phyloP scores from a whole-genome alignment of 306 rosid genomes.

The Senna tora region DNA sequence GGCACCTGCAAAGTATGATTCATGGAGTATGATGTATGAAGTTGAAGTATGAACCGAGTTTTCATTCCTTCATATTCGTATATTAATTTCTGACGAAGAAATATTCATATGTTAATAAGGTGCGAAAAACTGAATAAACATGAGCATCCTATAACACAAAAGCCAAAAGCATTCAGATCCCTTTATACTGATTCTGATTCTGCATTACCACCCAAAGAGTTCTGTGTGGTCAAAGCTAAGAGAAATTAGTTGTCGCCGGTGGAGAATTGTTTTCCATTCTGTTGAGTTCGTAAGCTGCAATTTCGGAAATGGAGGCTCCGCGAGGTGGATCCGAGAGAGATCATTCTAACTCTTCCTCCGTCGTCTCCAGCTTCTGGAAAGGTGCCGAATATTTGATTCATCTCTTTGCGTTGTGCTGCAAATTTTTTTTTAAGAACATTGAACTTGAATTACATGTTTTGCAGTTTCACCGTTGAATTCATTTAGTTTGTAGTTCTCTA shows the following conservation, averaged over 20 bases:
- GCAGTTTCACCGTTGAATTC: not conserved
- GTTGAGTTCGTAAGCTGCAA: not conserved
- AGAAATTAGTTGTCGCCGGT: not conserved
- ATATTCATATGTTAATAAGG: not conserved
- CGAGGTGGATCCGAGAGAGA: conserved; percentile 59
- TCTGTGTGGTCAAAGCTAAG: not conserved
- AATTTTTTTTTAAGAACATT: not conserved
- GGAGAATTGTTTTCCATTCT: not conserved
- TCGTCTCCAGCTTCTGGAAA: conserved; percentile 65
- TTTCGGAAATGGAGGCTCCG: conserved; percentile 48
- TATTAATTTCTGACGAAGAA: not conserved
- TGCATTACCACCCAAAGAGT: not conserved
- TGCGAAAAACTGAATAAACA: not conserved
- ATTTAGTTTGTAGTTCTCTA: not conserved
- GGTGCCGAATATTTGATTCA: conserved; percentile 37
- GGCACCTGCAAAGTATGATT: not conserved
- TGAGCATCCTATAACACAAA: not conserved
- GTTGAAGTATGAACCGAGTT: not conserved
- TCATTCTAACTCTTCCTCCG: conserved; percentile 50
- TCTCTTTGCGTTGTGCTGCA: not conserved
- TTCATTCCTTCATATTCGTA: not conserved
- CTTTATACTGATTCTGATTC: not conserved
- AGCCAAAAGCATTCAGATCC: not conserved
- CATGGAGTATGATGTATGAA: not conserved
- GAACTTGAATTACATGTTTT: not conserved